Evolutionary conservation across 768 basidiomycete species (phyloP).

Genomic region (Rhizopogon salebrosus): DNA sequence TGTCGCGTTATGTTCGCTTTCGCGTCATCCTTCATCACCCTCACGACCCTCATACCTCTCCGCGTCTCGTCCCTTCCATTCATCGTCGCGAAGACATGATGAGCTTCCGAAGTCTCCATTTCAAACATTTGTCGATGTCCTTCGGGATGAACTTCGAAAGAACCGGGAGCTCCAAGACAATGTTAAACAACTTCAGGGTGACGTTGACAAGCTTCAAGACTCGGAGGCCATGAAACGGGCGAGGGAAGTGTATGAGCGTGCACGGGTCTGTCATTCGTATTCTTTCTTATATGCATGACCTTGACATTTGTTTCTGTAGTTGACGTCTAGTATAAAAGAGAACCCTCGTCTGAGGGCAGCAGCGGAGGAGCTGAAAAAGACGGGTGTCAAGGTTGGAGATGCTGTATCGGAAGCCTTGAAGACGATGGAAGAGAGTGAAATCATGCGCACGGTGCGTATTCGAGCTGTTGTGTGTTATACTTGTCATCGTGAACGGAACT

Average conservation of each 20-base stretch:
- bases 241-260: constrained; percentile 87
- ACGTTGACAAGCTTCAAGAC: constrained; percentile 96
- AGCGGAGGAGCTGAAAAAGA: constrained; percentile 85
- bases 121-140: constrained; percentile 91
- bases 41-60: constrained; percentile 7
- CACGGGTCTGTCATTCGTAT: constrained; percentile 60
- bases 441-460: constrained; percentile 76
- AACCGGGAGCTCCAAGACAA: constrained; percentile 94
- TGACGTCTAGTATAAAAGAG: constrained; percentile 92
- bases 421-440: constrained; percentile 91
- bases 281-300: background rate
- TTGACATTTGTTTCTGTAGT: constrained; percentile 37
- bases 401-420: constrained; percentile 90
- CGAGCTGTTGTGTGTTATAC: background rate
- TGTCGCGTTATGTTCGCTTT: constrained; percentile 15
- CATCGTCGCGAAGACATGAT: constrained; percentile 54
- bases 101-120: constrained; percentile 89
- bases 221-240: constrained; percentile 94
- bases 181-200: constrained; percentile 94
- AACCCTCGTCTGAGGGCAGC: constrained; percentile 90
- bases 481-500: background rate
- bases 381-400: constrained; percentile 89
- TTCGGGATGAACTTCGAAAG: constrained; percentile 89
- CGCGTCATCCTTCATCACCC: constrained; percentile 23
- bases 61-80: constrained; percentile 46